phyloP scores from a whole-genome alignment of 305 asterid species.

The Caryopteris hybrid region DNA sequence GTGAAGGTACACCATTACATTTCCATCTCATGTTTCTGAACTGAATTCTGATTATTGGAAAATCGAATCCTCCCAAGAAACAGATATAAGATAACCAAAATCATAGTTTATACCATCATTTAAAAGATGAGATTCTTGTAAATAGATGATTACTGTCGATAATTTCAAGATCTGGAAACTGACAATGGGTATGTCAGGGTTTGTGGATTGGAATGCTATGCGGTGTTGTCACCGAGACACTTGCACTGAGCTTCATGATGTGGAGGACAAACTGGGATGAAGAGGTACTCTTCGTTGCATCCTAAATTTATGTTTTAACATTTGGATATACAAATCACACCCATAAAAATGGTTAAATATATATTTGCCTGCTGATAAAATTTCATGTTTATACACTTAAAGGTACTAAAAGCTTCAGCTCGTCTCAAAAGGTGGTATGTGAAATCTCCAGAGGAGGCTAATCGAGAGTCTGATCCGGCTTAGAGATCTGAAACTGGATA shows the following conservation, averaged over 20 bases:
- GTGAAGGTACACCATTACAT: constrained; percentile 47
- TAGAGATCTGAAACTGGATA: constrained; percentile 12
- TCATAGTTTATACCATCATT: no score
- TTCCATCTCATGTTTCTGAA: not conserved
- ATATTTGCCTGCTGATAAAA: not conserved
- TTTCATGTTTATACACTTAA: not conserved
- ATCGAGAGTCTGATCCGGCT: constrained; percentile 22
- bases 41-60: no score
- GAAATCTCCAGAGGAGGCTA: constrained; percentile 36
- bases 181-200: constrained; percentile 42
- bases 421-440: constrained; percentile 50
- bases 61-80: no score
- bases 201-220: constrained; percentile 85
- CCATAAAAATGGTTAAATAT: not conserved
- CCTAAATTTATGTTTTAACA: not conserved
- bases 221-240: constrained; percentile 56
- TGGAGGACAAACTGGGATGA: constrained; percentile 87
- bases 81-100: no score
- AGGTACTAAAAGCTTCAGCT: constrained; percentile 51
- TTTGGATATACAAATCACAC: not conserved
- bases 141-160: not conserved
- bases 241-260: constrained; percentile 60
- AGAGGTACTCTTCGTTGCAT: constrained; percentile 31
- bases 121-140: no score
- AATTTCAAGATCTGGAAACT: not conserved